phyloP scores from a whole-genome alignment of 306 rosid genomes.

The peach (Prunus persica) region Prunus_persica_NCBIv2 NC_034013.1:9743001-9743500 shows the following conservation, averaged over 20 bases:
- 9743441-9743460: conserved; percentile 40
- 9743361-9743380: conserved; percentile 41
- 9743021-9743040: conserved; percentile 58
- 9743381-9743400: conserved; percentile 31
- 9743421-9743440: conserved; percentile 5
- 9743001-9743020: conserved; percentile 16
- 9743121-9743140: conserved; percentile 42
- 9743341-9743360: conserved; percentile 21
- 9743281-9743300: conserved; percentile 38
- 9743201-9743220: conserved; percentile 56
- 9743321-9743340: conserved; percentile 28
- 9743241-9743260: conserved; percentile 7
- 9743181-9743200: conserved; percentile 27
- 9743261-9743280: conserved; percentile 50
- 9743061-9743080: conserved; percentile 51
- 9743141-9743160: conserved; percentile 29
- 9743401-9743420: conserved; percentile 20
- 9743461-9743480: conserved; percentile 42
- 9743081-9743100: conserved; percentile 43
- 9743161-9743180: conserved; percentile 30
- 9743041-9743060: conserved; percentile 50
- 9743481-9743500: conserved; percentile 47
- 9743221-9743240: conserved; percentile 27
- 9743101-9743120: conserved; percentile 54
- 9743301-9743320: conserved; percentile 22